These are phyloP conservation scores for Lathyrus sativus DNA, from an alignment of 306 rosid species.

Conservation along the genomic window DNA sequence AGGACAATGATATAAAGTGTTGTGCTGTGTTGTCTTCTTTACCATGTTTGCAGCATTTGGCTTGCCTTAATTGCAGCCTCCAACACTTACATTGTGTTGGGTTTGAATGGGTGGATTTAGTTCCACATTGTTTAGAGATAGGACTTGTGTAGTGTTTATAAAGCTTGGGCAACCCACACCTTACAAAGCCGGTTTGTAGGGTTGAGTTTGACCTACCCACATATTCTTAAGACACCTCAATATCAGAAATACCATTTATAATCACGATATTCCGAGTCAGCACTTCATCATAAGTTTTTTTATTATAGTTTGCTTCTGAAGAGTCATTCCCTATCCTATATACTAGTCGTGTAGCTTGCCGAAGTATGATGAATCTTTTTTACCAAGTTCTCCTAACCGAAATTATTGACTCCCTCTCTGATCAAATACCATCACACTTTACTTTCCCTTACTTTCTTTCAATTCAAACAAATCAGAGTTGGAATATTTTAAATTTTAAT, in stretches of 20 bases:
- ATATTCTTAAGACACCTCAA: not conserved
- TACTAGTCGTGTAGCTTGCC: slow-evolving; percentile 1
- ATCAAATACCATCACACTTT: not conserved
- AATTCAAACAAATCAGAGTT: slow-evolving; percentile 15
- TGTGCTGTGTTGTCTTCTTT: no score
- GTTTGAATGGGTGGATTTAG: no score
- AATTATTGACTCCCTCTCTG: slow-evolving; percentile 1
- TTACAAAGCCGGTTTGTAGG: no score
- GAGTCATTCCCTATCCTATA: not conserved
- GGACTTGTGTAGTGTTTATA: no score
- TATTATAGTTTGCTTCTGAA: not conserved
- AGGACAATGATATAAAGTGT: no score
- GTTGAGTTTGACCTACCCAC: no score
- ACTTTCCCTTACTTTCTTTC: slow-evolving; percentile 5
- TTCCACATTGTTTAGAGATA: no score
- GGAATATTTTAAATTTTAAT: slow-evolving; percentile 18
- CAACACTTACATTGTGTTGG: no score
- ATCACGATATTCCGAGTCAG: not conserved
- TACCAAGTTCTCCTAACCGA: slow-evolving; percentile 8
- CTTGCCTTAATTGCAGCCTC: no score
- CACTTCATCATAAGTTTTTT: not conserved
- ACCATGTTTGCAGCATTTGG: no score
- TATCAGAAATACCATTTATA: not conserved
- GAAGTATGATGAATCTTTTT: slow-evolving; percentile 1
- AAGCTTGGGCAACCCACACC: no score